These are phyloP conservation scores for Lathyrus oleraceus DNA, from an alignment of 306 rosid species.

Conservation along the genomic window DNA sequence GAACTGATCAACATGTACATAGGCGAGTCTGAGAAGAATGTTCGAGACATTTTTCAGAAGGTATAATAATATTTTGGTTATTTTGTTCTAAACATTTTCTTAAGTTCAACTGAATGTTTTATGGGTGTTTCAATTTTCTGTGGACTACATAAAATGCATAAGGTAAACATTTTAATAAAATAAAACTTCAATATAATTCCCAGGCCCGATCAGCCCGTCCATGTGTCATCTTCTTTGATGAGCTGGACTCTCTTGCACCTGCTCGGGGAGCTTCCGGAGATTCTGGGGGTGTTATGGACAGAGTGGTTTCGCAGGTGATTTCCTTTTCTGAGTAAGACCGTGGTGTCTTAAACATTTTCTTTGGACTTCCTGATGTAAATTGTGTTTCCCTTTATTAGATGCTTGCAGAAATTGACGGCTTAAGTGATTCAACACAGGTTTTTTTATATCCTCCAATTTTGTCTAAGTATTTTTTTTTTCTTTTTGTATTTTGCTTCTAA, in stretches of 20 bases:
- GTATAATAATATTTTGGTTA: slow-evolving; percentile 42
- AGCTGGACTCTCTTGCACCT: slow-evolving; percentile 97
- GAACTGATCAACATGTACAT: slow-evolving; percentile 97
- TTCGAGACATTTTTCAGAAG: slow-evolving; percentile 90
- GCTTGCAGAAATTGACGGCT: slow-evolving; percentile 98
- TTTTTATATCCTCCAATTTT: slow-evolving; percentile 21
- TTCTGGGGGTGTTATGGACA: slow-evolving; percentile 96
- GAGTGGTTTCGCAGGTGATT: slow-evolving; percentile 97
- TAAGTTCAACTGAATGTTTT: slow-evolving; percentile 5
- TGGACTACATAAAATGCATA: background rate
- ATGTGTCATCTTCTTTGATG: slow-evolving; percentile 94
- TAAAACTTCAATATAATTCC: slow-evolving; percentile 15
- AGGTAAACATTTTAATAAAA: slow-evolving; percentile 27
- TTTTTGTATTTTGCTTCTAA: slow-evolving; percentile 33
- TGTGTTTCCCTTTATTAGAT: slow-evolving; percentile 53
- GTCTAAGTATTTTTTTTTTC: background rate
- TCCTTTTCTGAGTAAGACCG: slow-evolving; percentile 15
- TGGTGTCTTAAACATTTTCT: slow-evolving; percentile 22
- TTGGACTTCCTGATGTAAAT: slow-evolving; percentile 31
- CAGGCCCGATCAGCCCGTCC: slow-evolving; percentile 98
- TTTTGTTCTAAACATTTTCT: slow-evolving; percentile 30
- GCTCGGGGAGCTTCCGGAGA: slow-evolving; percentile 97
- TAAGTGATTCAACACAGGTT: slow-evolving; percentile 91
- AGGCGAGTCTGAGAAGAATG: slow-evolving; percentile 97
- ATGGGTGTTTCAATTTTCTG: background rate